phyloP scores from a whole-genome alignment of 75 land plant genomes.

The Larix kaempferi region DNA sequence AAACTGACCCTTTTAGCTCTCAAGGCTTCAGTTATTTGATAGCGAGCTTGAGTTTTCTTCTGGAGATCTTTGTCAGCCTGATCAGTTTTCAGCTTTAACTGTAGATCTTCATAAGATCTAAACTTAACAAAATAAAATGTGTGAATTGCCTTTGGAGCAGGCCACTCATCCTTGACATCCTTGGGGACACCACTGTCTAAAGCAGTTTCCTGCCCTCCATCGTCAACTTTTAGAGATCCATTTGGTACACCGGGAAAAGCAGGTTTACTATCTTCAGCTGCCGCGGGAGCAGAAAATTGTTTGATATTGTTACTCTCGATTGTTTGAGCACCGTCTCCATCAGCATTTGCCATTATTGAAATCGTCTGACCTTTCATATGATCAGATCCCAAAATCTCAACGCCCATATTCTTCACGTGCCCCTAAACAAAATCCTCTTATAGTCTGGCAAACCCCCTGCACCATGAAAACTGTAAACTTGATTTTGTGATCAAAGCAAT shows the following conservation, averaged over 20 bases:
- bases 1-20: constrained; percentile 35
- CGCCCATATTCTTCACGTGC: not conserved
- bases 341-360: not conserved
- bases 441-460: too few relatives aligned
- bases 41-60: constrained; percentile 38
- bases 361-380: not conserved
- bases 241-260: constrained; percentile 19
- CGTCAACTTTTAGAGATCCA: constrained; percentile 14
- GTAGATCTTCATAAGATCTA: constrained; percentile 42
- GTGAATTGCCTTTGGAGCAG: constrained; percentile 24
- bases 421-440: too few relatives aligned
- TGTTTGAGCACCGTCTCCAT: not conserved
- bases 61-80: constrained; percentile 46
- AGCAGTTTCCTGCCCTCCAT: not conserved
- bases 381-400: constrained; percentile 3
- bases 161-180: constrained; percentile 64
- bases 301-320: not conserved
- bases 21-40: constrained; percentile 25
- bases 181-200: constrained; percentile 24
- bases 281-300: constrained; percentile 1
- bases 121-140: constrained; percentile 38
- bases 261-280: constrained; percentile 23
- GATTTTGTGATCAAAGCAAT: too few relatives aligned
- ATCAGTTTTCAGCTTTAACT: constrained; percentile 42
- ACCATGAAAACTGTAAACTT: too few relatives aligned